Conservation (phyloP, 2,329 filamentous ascomycete species). For the Neonectria magnoliae region DNA sequence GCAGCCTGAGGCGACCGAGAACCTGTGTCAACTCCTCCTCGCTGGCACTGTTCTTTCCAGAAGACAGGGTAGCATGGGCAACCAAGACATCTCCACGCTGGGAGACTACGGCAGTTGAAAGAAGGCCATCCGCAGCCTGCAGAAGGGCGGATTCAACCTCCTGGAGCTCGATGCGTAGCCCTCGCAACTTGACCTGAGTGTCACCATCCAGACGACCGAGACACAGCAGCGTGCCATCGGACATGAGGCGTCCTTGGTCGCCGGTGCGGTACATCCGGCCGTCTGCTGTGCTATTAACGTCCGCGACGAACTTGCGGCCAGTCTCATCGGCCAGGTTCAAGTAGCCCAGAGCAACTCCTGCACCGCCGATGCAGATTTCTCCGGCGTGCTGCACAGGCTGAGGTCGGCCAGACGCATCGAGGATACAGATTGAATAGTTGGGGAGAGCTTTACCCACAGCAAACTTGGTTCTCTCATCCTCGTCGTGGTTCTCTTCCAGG, state of each 20-base stretch:
- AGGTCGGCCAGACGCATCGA: constrained; percentile 45
- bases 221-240: constrained; percentile 11
- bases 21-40: constrained; percentile 29
- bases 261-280: constrained; percentile 13
- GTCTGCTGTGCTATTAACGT: neutral
- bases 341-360: constrained; percentile 53
- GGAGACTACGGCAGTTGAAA: constrained; percentile 18
- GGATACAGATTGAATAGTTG: constrained; percentile 53
- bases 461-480: constrained; percentile 1
- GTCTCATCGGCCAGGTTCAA: constrained; percentile 38
- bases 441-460: constrained; percentile 35
- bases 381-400: constrained; percentile 24
- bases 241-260: constrained; percentile 10
- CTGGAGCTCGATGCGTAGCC: constrained; percentile 16
- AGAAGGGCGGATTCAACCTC: constrained; percentile 14
- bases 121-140: neutral
- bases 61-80: constrained; percentile 19
- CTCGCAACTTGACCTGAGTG: constrained; percentile 15
- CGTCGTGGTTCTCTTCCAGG: neutral
- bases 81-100: constrained; percentile 15
- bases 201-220: constrained; percentile 16
- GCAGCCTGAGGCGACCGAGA: constrained; percentile 30
- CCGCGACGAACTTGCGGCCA: constrained; percentile 11
- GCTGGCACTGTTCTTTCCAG: constrained; percentile 2
- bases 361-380: constrained; percentile 41